These are phyloP conservation scores for Eucalyptus tenuipes DNA, from an alignment of 345 rosid species.

Conservation along the genomic window DNA sequence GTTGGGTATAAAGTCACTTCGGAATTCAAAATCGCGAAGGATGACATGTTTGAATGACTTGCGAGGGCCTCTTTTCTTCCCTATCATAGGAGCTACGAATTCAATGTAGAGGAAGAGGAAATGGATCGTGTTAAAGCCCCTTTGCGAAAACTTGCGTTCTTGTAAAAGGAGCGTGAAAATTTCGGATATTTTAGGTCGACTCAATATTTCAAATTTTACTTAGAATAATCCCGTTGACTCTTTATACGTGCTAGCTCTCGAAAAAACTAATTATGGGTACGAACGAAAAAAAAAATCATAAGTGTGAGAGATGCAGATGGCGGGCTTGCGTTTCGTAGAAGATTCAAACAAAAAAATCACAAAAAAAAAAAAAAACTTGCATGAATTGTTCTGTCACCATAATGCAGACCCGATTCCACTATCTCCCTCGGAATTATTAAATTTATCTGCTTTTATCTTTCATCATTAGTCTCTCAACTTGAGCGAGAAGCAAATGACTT, in stretches of 20 bases:
- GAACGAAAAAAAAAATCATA: too few species aligned
- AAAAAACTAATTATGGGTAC: background rate
- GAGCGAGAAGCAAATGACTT: background rate
- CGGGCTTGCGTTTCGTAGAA: background rate
- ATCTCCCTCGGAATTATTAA: background rate
- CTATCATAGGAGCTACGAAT: background rate
- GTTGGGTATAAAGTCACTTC: background rate
- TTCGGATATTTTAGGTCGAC: accelerated
- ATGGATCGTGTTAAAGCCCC: background rate
- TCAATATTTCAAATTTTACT: background rate
- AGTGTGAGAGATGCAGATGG: background rate
- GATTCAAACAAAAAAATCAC: background rate
- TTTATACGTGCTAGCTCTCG: background rate
- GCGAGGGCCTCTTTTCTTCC: background rate
- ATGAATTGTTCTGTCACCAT: background rate
- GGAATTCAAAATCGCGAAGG: background rate
- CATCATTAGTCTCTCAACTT: background rate
- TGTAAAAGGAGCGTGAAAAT: background rate
- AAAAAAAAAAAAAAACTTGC: background rate
- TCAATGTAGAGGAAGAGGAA: background rate
- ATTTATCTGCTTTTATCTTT: background rate
- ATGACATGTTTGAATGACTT: background rate
- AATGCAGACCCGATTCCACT: background rate
- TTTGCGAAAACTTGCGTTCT: background rate
- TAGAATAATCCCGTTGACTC: accelerated